phyloP scores from a whole-genome alignment of 208 protist genomes.

The Naegleria fowleri region DNA sequence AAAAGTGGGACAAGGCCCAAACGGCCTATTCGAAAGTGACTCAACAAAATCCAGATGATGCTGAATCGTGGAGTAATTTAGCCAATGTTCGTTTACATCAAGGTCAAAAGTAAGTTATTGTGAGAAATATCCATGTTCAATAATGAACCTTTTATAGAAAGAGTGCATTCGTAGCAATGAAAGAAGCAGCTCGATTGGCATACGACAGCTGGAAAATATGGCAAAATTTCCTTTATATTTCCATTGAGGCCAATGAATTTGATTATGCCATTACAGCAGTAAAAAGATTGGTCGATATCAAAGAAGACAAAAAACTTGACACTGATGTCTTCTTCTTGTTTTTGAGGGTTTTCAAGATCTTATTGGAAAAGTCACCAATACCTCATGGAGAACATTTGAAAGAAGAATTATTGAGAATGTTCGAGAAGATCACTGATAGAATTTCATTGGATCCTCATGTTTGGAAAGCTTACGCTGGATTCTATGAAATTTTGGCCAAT shows the following conservation, averaged over 20 bases:
- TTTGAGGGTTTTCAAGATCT: background rate
- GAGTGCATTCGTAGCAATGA: background rate
- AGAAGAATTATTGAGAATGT: background rate
- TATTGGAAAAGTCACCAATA: background rate
- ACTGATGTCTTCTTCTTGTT: background rate
- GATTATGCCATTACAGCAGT: background rate
- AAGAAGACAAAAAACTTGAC: slow-evolving; percentile 1
- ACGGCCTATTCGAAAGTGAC: slow-evolving; percentile 77
- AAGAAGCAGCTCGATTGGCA: background rate
- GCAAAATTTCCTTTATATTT: background rate
- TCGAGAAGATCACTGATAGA: background rate
- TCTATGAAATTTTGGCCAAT: background rate
- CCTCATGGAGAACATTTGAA: background rate
- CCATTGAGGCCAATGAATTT: background rate
- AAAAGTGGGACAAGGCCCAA: slow-evolving; percentile 60
- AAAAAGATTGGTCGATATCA: background rate
- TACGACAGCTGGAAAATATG: background rate
- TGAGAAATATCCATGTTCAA: too few relatives aligned
- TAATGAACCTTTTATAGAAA: background rate
- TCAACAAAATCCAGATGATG: slow-evolving; percentile 75
- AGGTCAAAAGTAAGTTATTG: background rate
- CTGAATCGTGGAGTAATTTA: slow-evolving; percentile 81
- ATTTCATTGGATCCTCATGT: background rate
- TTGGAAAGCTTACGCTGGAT: slow-evolving; percentile 3
- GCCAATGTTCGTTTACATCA: slow-evolving; percentile 6